Evolutionary conservation across 1,284 basidiomycete species (phyloP), one percentile per base, ranked within the genome.

Genomic region (Kalmanozyma brasiliensis): DNA sequence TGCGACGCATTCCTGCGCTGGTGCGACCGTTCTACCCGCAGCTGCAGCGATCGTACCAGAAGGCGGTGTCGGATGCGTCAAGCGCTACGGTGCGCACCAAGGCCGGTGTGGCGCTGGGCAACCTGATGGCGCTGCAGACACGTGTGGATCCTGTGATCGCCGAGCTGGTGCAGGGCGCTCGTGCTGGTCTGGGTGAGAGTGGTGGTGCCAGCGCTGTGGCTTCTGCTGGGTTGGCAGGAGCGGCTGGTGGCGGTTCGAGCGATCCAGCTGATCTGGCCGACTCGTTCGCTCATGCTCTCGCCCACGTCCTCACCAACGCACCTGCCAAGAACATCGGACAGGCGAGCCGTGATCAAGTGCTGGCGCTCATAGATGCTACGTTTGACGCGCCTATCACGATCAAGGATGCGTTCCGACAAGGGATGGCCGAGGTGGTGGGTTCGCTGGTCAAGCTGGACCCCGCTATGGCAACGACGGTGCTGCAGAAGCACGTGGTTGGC

Each of bases 21-120:
- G 93, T 97, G 69, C 93, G 93, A 81, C 94, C 95, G 0, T 98
- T 98, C 89, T 97, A 97, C 86, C 96, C 95, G 2, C 95, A 98
- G 81, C 85, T 98, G 33, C 95, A 98, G 81, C 88, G 95, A 35
- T 97, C 94, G 51, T 98, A 98, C 80, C 91, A 97, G 83, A 98
- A 98, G 84, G 92, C 93, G 34, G 87, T 91, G 0, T 87, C 89
- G 59, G 95, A 98, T 82, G 84, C 90, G 1, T 87, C 90, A 1
- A 92, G 91, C 71, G 84, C 87, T 2, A 89, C 88, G 17, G 93
- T 98, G 24, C 89, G 95, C 47, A 89, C 85, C 60, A 89, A 88
- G 49, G 94, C 94, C 0, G 92, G 89, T 0, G 86, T 89, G 26
- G 94, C 91, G 24, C 86, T 98, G 0, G 94, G 94, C 20, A 87